Conservation (phyloP, 306 rosid genomes). For the Quercus dentata region DNA sequence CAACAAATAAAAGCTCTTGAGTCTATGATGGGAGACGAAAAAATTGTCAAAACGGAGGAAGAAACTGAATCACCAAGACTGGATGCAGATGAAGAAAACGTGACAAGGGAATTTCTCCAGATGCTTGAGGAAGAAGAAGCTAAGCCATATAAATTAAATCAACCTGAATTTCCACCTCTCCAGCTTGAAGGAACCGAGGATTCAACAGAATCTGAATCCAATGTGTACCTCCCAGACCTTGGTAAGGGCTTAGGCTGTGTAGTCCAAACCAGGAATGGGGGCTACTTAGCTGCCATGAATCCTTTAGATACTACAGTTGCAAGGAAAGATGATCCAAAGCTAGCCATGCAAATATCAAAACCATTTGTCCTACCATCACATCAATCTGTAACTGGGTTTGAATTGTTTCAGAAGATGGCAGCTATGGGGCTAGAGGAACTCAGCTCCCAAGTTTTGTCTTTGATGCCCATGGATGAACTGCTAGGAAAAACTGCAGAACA, state of each 20-base stretch:
- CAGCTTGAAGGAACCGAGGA: slow-evolving; percentile 42
- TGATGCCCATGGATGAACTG: slow-evolving; percentile 79
- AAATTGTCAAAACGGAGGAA: slow-evolving; percentile 30
- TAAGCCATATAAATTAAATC: slow-evolving; percentile 28
- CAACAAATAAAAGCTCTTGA: slow-evolving; percentile 95
- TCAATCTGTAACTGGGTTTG: slow-evolving; percentile 62
- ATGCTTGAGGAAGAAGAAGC: slow-evolving; percentile 82
- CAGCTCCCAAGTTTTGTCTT: slow-evolving; percentile 45
- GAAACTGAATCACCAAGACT: slow-evolving; percentile 55
- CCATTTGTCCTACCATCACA: slow-evolving; percentile 51
- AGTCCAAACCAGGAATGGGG: slow-evolving; percentile 83
- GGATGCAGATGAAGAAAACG: slow-evolving; percentile 85
- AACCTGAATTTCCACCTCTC: slow-evolving; percentile 44
- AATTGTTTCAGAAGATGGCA: slow-evolving; percentile 76
- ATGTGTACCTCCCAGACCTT: slow-evolving; percentile 81
- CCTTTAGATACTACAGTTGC: slow-evolving; percentile 50
- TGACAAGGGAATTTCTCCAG: slow-evolving; percentile 85
- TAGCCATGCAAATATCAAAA: slow-evolving; percentile 88
- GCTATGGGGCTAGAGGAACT: slow-evolving; percentile 62
- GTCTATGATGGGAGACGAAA: slow-evolving; percentile 71
- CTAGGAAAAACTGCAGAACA: slow-evolving; percentile 92
- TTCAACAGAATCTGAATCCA: slow-evolving; percentile 43
- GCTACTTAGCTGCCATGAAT: slow-evolving; percentile 82
- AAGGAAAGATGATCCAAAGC: slow-evolving; percentile 67
- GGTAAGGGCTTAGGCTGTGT: slow-evolving; percentile 83